Conservation (phyloP, 2,329 filamentous ascomycete genomes). For the Aspergillus sp. region DNA sequence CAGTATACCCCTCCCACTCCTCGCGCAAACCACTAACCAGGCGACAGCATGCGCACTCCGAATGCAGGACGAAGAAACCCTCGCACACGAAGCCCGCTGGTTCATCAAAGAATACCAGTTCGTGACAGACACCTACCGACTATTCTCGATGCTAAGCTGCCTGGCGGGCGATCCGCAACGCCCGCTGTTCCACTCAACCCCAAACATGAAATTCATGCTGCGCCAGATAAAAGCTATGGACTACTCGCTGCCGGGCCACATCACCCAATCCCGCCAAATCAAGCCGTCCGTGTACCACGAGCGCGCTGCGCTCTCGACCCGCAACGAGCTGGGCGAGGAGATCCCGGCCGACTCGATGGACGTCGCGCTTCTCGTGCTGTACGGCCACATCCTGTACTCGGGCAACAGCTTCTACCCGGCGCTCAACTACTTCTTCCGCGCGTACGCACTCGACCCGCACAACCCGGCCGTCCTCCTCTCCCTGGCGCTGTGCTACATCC, state of each 20-base stretch:
- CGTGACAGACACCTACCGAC: constrained; percentile 70
- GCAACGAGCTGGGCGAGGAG: constrained; percentile 26
- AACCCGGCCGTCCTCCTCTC: constrained; percentile 74
- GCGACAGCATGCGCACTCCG: constrained; percentile 65
- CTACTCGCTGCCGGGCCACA: constrained; percentile 49
- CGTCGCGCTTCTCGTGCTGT: constrained; percentile 72
- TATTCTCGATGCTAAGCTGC: constrained; percentile 70
- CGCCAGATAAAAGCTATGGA: constrained; percentile 89
- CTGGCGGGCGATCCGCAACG: constrained; percentile 58
- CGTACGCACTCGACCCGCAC: constrained; percentile 59
- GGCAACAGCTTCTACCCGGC: constrained; percentile 77
- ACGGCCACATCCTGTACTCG: constrained; percentile 79
- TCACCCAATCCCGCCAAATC: constrained; percentile 26
- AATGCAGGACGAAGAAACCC: constrained; percentile 66
- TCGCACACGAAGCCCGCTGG: constrained; percentile 65
- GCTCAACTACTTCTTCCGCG: constrained; percentile 77
- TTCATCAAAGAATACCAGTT: constrained; percentile 77
- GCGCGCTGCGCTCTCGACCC: constrained; percentile 31
- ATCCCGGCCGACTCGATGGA: constrained; percentile 51
- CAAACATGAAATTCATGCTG: constrained; percentile 82
- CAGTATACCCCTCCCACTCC: constrained; percentile 21
- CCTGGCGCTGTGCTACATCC: constrained; percentile 75
- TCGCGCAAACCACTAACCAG: constrained; percentile 5
- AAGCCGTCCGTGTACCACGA: constrained; percentile 37
- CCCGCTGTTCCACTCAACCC: constrained; percentile 63